Evolutionary conservation across 192 early-diverging fungal species (phyloP).

Genomic region (Backusella mclennaniae): DNA sequence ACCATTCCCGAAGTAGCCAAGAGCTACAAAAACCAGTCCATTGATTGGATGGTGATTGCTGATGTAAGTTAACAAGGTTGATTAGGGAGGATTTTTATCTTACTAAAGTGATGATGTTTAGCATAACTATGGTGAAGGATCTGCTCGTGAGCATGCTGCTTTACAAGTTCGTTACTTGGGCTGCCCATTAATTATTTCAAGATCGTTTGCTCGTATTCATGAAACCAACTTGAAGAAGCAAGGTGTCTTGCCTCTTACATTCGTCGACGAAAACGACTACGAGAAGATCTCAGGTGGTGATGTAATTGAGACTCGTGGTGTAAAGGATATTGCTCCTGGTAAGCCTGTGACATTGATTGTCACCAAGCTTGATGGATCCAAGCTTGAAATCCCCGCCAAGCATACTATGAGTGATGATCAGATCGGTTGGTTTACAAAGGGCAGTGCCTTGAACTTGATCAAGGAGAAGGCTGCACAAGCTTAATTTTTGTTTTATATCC

Average conservation of each 20-base stretch:
- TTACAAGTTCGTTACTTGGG: constrained; percentile 87
- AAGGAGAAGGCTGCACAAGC: constrained; percentile 30
- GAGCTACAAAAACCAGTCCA: constrained; percentile 61
- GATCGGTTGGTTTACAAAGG: constrained; percentile 90
- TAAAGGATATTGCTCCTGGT: constrained; percentile 60
- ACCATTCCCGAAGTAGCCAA: constrained; percentile 88
- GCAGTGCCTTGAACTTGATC: constrained; percentile 88
- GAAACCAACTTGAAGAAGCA: constrained; percentile 99
- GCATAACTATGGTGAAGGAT: constrained; percentile 93
- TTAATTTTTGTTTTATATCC: constrained; percentile 5
- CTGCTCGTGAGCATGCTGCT: constrained; percentile 91
- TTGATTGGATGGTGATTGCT: constrained; percentile 81
- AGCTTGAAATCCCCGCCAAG: constrained; percentile 58
- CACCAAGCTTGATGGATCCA: constrained; percentile 52
- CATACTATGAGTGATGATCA: constrained; percentile 94
- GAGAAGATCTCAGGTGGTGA: constrained; percentile 68
- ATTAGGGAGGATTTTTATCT: background rate
- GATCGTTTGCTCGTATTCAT: constrained; percentile 98
- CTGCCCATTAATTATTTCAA: constrained; percentile 78
- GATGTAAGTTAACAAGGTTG: constrained; percentile 56
- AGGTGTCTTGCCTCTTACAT: constrained; percentile 93
- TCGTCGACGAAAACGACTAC: constrained; percentile 85
- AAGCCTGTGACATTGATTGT: constrained; percentile 60
- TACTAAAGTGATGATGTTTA: constrained; percentile 20
- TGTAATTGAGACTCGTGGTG: constrained; percentile 66